Percentiles rank a stretch among this genome's conserved stretches.
phyloP scores from a whole-genome alignment of 176 grass and related monocot species.

The bread wheat (Triticum aestivum) region DNA sequence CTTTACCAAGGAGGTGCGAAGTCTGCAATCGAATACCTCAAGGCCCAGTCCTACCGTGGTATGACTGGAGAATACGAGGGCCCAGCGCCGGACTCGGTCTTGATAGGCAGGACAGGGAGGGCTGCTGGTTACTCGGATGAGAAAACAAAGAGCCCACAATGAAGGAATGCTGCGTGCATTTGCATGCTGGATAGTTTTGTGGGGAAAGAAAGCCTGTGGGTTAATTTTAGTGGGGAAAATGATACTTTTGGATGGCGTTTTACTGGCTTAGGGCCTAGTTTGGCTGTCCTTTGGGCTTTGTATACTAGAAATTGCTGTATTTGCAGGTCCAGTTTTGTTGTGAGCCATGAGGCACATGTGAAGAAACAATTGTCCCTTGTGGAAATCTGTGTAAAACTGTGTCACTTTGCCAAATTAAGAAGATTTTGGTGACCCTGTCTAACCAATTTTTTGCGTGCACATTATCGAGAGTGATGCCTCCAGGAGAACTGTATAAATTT shows the following conservation, averaged over 20 bases:
- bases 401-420: not conserved
- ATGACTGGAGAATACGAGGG: conserved; percentile 57
- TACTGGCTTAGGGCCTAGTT: not conserved
- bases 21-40: conserved; percentile 73
- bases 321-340: not conserved
- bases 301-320: not conserved
- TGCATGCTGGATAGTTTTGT: not conserved
- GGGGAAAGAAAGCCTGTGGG: no score
- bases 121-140: conserved; percentile 73
- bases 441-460: not conserved
- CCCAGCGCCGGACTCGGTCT: conserved; percentile 39
- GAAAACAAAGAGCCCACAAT: conserved; percentile 27
- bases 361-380: not conserved
- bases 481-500: not conserved
- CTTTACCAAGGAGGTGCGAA: conserved; percentile 75
- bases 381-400: not conserved
- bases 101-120: conserved; percentile 63
- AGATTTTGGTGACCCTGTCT: not conserved
- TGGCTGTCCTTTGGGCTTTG: not conserved
- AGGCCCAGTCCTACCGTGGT: conserved; percentile 70
- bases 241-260: not conserved
- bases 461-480: not conserved
- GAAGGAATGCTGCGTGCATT: not conserved
- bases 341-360: not conserved
- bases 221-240: not conserved